phyloP scores from a whole-genome alignment of 257 asterid species.

The Solanum pennellii region DNA sequence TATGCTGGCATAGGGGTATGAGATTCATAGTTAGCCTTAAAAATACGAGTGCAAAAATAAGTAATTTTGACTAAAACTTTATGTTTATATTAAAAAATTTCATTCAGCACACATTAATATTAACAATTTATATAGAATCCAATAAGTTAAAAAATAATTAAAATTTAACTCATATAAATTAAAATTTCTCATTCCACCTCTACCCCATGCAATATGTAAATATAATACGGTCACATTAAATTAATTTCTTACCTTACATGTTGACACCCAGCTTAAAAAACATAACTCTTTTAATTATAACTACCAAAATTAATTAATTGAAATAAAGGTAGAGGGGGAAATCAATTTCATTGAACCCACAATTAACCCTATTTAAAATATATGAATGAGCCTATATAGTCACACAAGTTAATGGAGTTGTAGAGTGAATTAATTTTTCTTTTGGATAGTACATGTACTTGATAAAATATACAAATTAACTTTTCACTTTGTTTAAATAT shows the following conservation, averaged over 20 bases:
- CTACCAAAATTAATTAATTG: neutral
- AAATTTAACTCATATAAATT: neutral
- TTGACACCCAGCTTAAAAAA: neutral
- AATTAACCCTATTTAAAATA: neutral
- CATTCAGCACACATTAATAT: neutral
- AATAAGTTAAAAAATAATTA: neutral
- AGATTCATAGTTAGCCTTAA: neutral
- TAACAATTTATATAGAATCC: neutral
- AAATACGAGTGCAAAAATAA: neutral
- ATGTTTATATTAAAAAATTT: neutral
- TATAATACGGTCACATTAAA: neutral
- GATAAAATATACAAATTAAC: neutral
- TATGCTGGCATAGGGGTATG: neutral
- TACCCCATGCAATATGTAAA: neutral
- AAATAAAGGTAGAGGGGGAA: neutral
- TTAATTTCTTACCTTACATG: neutral
- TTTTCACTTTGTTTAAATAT: neutral
- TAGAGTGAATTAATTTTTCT: neutral
- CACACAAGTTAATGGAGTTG: neutral
- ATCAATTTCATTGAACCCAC: neutral
- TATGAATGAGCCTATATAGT: neutral
- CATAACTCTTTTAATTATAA: neutral
- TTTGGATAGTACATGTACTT: neutral
- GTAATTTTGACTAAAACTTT: neutral
- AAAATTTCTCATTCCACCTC: neutral